These are phyloP conservation scores for Trichoderma citrinoviride DNA, from an alignment of 2,329 filamentous ascomycete genomes.

Conservation along the genomic window DNA sequence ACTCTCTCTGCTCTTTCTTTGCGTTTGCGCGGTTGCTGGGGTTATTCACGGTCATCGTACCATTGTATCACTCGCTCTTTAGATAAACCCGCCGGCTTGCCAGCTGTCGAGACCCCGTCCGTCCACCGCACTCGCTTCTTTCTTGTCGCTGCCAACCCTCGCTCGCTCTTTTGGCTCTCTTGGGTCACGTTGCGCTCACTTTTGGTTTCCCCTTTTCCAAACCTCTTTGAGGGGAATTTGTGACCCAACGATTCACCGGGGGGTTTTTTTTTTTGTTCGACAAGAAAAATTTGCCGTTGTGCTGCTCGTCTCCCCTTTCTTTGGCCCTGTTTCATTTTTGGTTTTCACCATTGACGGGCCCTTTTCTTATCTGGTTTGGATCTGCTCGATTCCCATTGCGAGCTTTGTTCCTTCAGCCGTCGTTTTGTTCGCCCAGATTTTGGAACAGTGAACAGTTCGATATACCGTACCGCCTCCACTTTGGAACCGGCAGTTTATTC, in stretches of 20 bases:
- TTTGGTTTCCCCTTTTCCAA: background rate
- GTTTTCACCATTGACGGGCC: background rate
- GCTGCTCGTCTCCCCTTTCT: background rate
- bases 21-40: background rate
- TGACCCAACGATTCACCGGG: background rate
- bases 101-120: background rate
- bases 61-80: constrained; percentile 1
- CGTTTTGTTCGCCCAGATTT: background rate
- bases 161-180: background rate
- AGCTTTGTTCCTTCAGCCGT: background rate
- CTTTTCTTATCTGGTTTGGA: background rate
- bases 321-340: background rate
- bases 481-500: background rate
- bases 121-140: background rate
- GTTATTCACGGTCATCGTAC: too few relatives aligned
- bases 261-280: background rate
- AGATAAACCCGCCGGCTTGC: background rate
- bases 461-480: background rate
- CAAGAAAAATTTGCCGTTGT: background rate
- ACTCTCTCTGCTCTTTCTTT: constrained; percentile 8
- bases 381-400: background rate
- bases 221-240: background rate
- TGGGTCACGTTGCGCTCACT: constrained; percentile 12
- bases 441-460: constrained; percentile 1
- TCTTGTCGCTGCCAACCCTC: background rate